These are phyloP conservation scores for Lipomyces japonicus DNA, from an alignment of 805 yeast species.

Conservation along the genomic window DNA sequence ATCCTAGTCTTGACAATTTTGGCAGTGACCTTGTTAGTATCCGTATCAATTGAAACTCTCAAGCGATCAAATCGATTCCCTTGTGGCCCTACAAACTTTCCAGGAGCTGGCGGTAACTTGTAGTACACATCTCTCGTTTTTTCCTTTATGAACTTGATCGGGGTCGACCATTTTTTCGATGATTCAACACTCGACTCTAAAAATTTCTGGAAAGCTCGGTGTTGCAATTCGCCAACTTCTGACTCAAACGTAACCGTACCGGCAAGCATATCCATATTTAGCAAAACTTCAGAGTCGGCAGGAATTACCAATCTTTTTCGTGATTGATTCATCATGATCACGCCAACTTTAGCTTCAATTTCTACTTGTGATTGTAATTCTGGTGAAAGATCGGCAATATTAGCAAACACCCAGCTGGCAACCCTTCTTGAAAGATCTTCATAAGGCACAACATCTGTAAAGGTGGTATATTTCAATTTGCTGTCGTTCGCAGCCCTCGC, in stretches of 20 bases:
- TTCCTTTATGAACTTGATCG: conserved; percentile 7
- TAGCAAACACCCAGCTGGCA: conserved; percentile 82
- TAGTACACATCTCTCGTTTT: conserved; percentile 5
- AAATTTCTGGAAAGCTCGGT: conserved; percentile 15
- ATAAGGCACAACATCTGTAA: conserved; percentile 68
- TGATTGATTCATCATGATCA: conserved; percentile 12
- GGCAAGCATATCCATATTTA: conserved; percentile 24
- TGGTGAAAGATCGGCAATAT: conserved; percentile 45
- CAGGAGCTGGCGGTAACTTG: neutral
- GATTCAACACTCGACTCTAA: conserved; percentile 7
- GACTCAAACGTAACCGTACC: conserved; percentile 20
- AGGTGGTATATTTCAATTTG: conserved; percentile 37
- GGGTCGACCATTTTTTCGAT: conserved; percentile 4
- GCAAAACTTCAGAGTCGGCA: conserved; percentile 24
- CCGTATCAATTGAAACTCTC: conserved; percentile 15
- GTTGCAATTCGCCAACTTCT: conserved; percentile 21
- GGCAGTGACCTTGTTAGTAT: conserved; percentile 6
- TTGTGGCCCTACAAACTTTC: neutral
- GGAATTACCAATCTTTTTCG: conserved; percentile 21
- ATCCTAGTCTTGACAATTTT: conserved; percentile 18
- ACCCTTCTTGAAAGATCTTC: conserved; percentile 72
- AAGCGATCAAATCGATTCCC: conserved; percentile 4
- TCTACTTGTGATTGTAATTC: conserved; percentile 19
- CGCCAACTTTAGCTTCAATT: conserved; percentile 36
- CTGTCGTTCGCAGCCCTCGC: neutral